Evolutionary conservation across 2,329 filamentous ascomycete species (phyloP), one percentile per base, ranked within the genome.

Genomic region (Neofusicoccum parvum): DNA sequence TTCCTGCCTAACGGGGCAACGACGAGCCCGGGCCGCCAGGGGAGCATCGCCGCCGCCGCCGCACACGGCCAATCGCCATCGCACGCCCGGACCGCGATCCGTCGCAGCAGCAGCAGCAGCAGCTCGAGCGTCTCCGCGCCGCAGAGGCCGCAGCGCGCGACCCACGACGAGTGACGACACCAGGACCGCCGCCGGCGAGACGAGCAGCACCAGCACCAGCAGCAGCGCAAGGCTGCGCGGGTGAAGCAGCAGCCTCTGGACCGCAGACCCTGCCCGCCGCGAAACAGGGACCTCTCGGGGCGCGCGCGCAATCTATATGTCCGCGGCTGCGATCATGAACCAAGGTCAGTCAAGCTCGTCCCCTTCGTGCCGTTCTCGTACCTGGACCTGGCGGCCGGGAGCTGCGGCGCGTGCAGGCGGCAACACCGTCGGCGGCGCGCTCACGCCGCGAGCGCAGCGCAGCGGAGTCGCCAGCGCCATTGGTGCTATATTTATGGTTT

Each of bases 281-380:
- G 23, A 92, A 92, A 50, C 95, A 99, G 78, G 86, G 83, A 15
- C 77, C 76, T 2, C 86, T 99, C 37, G 39, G 54, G 39, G 54
- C 51, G 54, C 20, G 54, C 56, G 56, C 39, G 49, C 37, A 41
- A 41, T 63, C 60, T 63, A 64, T 37, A 64, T 64, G 62, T 64
- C 49, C 49, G 62, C 62, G 7, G 62, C 62, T 37, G 46, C n/a
- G 17, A 45, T 54, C 50, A 65, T 65, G 62, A 65, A 65, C 15
- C 50, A 65, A 58, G 62, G 62, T 65, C 62, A 65, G 62, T 58
- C 62, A 48, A 43, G 48, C 60, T 49, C 36, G 6, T 48, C 15
- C 37, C 56, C 56, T 60, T 50, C 50, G 49, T 36, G 23, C 62
- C 51, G 50, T 56, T 48, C 48, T 53, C 60, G 60, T 64, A 39